Base-by-base conservation (phyloP, 306 rosid species). In the Hippophae tibetana region DNA sequence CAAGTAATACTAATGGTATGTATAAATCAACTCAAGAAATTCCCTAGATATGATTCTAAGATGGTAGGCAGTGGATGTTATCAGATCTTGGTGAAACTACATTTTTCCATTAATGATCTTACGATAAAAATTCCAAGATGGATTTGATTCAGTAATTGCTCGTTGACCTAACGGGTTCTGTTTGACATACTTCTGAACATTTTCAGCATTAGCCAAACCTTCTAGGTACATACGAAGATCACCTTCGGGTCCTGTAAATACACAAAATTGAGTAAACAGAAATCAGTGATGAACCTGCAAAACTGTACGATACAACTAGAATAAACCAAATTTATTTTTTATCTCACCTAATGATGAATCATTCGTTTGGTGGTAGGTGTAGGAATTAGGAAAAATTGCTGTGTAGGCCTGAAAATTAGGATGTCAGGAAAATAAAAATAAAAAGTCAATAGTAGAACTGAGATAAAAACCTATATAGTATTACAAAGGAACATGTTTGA, bases 301-400 rank as follows among this genome's bases (percentile, higher is more conserved):
- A 31, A 31, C 38, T 31, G 38, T 31, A 31, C 38, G 38, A 31
- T 31, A 31, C 4, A 31, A 31, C 38, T 31, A 31, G 38, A 31
- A 31, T 31, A 31, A 31, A 31, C 38, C 38, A 31, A 31, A 31
- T 2, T 31, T 31, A 31, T 31, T 31, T 31, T 2, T 31, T 46
- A 52, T 68, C 86, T 80, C 72, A 92, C 99, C 99, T 80, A 88
- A 67, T 5, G 86, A 72, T n/a, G 69, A 42, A 78, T 92, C 99
- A 3, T 2, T 58, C 13, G 11, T 41, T 65, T 85, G 42, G 12
- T 13, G 42, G 70, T 61, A 77, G 47, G 43, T 69, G 78, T 78
- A 92, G 9, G 95, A 44, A 59, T 46, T 50, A n/a, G 99, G 99
- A 76, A 88, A 92, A 74, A 88, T 71, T 56, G 86, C 89, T 3